A percentile compares a stretch with the other conserved stretches of the same genome.
Evolutionary conservation across 2,329 filamentous ascomycete species (phyloP).

Genomic region (Akanthomyces dipterigenus): DNA sequence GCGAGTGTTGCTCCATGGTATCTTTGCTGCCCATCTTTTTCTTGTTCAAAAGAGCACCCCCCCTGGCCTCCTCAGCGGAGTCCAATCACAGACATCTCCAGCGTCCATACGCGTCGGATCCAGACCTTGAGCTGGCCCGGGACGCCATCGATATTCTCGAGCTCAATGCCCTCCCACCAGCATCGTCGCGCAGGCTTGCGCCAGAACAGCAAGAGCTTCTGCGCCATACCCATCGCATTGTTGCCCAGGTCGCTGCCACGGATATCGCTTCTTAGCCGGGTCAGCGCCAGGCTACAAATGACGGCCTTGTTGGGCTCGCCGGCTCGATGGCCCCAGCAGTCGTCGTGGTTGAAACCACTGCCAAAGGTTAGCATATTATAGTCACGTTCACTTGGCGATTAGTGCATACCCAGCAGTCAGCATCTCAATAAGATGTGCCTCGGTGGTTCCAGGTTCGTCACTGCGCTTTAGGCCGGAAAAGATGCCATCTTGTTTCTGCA

Average conservation of each 20-base stretch:
- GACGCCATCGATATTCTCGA: constrained; percentile 83
- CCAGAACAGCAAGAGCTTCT: constrained; percentile 97
- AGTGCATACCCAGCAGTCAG: constrained; percentile 81
- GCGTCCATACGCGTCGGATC: constrained; percentile 96
- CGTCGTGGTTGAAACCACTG: constrained; percentile 94
- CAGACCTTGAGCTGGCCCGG: constrained; percentile 93
- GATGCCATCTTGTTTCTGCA: constrained; percentile 86
- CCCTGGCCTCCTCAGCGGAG: constrained; percentile 47
- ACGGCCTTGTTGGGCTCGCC: constrained; percentile 97
- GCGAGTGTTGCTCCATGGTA: constrained; percentile 5
- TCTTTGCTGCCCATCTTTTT: neutral
- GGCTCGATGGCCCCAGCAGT: constrained; percentile 93
- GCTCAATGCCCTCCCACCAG: constrained; percentile 98
- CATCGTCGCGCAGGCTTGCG: constrained; percentile 91
- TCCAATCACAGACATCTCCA: constrained; percentile 95
- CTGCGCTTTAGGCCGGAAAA: constrained; percentile 93
- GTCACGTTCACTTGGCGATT: neutral
- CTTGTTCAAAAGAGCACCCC: neutral
- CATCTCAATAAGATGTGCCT: constrained; percentile 99
- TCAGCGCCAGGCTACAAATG: constrained; percentile 91
- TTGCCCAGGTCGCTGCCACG: constrained; percentile 68
- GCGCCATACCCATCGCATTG: constrained; percentile 91
- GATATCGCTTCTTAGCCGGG: constrained; percentile 86
- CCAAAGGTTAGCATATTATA: constrained; percentile 11
- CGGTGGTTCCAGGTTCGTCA: constrained; percentile 91